Conservation (phyloP, 208 protist species). For the Jaenimonas drosophilae region DNA sequence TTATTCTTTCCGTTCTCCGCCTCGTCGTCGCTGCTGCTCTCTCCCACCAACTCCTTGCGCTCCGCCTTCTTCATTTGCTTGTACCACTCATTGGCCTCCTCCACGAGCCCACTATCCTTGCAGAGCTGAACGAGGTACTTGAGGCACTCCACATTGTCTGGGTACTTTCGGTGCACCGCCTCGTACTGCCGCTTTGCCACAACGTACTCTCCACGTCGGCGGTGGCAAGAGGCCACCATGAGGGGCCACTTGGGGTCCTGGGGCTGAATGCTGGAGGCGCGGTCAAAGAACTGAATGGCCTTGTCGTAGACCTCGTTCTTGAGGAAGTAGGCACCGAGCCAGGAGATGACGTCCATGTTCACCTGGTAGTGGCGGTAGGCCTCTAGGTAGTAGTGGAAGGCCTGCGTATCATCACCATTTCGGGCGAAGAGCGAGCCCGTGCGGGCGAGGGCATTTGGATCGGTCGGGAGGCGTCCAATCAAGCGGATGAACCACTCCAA, state of each 20-base stretch:
- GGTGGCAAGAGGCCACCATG: conserved; percentile 94
- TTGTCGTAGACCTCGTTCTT: conserved; percentile 96
- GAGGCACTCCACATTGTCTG: conserved; percentile 94
- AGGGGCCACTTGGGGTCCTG: conserved; percentile 95
- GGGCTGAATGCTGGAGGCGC: conserved; percentile 93
- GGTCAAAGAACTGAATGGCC: conserved; percentile 95
- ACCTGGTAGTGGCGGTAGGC: conserved; percentile 95
- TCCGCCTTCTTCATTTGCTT: conserved; percentile 77
- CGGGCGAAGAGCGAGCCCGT: conserved; percentile 90
- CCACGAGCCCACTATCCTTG: conserved; percentile 79
- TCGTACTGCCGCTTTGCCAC: conserved; percentile 92
- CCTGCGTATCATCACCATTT: conserved; percentile 88
- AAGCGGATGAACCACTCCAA: conserved; percentile 83
- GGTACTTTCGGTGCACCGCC: conserved; percentile 85
- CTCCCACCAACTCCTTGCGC: conserved; percentile 35
- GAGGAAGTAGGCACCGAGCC: conserved; percentile 96
- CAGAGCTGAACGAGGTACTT: conserved; percentile 92
- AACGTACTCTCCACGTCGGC: conserved; percentile 84
- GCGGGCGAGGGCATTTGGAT: conserved; percentile 90
- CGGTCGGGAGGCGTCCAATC: conserved; percentile 88
- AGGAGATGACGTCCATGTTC: conserved; percentile 97
- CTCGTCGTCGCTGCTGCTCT: conserved; percentile 23
- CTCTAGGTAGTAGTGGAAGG: conserved; percentile 94
- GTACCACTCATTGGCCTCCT: conserved; percentile 90
- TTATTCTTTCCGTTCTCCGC: conserved; percentile 2